Evolutionary conservation across 1,139 yeast genomes (phyloP), one percentile per base, ranked within the genome.

Genomic region (Magnusiomyces tetraspermus): DNA sequence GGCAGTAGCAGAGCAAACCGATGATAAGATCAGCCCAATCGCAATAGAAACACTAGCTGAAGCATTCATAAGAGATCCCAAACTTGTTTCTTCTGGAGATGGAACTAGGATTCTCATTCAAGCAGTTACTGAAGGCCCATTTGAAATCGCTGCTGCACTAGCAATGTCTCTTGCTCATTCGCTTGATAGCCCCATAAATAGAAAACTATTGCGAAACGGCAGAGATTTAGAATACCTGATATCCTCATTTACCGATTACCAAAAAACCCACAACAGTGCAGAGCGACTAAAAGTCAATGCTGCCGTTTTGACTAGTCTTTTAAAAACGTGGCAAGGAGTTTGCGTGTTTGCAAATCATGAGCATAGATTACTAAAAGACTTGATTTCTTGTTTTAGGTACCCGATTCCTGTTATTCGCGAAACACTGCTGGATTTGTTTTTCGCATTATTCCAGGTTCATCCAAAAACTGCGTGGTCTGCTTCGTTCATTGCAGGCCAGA

Each of bases 271-370:
- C 55, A 67, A 72, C 28, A 75, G 74, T 54, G 67, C 71, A 2
- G 85, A 81, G 31, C 78, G 75, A 58, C 68, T 87, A 33, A 84
- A 83, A 55, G 77, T 76, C 57, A 71, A 81, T n/a, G 79, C 92
- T 0, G 75, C 78, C 48, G 72, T 87, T 13, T 67, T 90, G 2
- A 71, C 86, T 0, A 67, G 77, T 2, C 68, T 87, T 30, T 68
- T 92, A 50, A 84, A 86, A 57, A 77, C 81, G 48, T 85, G 94
- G 80, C 76, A 85, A 21, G 98, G 98, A 0, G 64, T 89, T 13
- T 76, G 85, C 58, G 78, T 85, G 8, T 78, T 83, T 60, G 76
- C 87, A 0, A 74, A 78, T 53, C 73, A 82, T 59, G 68, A 79
- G 55, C 84, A 80, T 60, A 73, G 73, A 51, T 77, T 84, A 31